Base-by-base conservation (phyloP, 1,284 basidiomycete species). In the Ceratobasidium sp. region DNA sequence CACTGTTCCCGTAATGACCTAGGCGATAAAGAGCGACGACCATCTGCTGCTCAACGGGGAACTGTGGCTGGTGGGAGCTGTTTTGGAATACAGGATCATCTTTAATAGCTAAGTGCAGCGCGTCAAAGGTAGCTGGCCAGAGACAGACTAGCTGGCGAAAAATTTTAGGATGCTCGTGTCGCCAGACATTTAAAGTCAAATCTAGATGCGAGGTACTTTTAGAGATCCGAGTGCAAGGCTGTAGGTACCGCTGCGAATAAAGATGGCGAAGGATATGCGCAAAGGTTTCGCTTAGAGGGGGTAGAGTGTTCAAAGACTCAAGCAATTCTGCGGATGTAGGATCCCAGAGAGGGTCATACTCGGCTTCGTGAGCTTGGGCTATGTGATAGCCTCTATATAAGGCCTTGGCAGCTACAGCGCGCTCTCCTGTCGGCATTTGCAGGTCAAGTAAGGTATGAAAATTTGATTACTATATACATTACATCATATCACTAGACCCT, bases 1-100 rank as follows among this genome's bases (percentile, higher is more conserved):
- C 74, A 52, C 66, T 42, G 23, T 77, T 77, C 20, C 74, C 74
- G 48, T 66, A 77, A 26, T 77, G 74, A 2, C 74, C 64, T 33
- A 77, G 66, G n/a, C 48, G 67, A 57, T 77, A 77, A 1, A 74
- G 33, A 7, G 70, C 38, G n/a, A 71, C 23, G n/a, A 23, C 71
- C 9, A 69, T 26, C 33, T 74, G 71, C 20, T 71, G 23, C n/a
- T 20, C 17, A 3, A 52, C 20, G 20, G 38, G 40, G n/a, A 74
- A 40, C 23, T 74, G 71, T 33, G 33, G n/a, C 20, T 44, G n/a
- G 61, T 74, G 73, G 38, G 71, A 74, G 38, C 48, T 74, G 23
- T 61, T 62, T 6, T 74, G 71, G 50, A 74, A 74, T 12, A 74
- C 28, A 40, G 59, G 71, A 28, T 74, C 33, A 44, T 48, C 71